These are phyloP conservation scores for Geotrichum citri-aurantii DNA, from an alignment of 1,139 yeast genomes.

Conservation along the genomic window DNA sequence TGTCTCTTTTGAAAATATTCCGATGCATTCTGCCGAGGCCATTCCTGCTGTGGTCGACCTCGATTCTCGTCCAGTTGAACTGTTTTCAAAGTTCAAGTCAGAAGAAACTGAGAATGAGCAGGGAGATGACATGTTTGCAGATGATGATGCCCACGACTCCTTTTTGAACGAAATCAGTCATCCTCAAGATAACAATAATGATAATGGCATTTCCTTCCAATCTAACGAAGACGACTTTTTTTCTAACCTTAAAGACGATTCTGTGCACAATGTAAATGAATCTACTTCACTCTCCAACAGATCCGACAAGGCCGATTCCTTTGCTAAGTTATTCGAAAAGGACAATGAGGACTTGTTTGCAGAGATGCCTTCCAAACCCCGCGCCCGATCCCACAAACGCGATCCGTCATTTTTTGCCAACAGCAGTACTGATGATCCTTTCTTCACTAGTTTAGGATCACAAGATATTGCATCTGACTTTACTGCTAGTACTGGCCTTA, in stretches of 20 bases:
- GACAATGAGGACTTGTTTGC: slow-evolving; percentile 4
- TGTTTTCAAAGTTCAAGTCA: not conserved
- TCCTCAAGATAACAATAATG: not conserved
- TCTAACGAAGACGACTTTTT: not conserved
- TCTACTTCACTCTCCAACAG: not conserved
- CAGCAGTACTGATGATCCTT: slow-evolving; percentile 8
- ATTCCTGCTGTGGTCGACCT: not conserved
- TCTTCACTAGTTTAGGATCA: slow-evolving; percentile 7
- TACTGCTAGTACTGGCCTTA: not conserved
- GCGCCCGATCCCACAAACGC: slow-evolving; percentile 4
- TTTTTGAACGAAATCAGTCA: not conserved
- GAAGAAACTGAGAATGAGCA: not conserved
- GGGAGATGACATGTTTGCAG: not conserved
- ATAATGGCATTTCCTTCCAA: not conserved
- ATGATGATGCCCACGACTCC: not conserved
- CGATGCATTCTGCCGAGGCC: not conserved
- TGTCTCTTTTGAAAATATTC: not conserved
- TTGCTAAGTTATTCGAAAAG: slow-evolving; percentile 3
- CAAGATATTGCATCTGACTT: not conserved
- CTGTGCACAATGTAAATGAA: not conserved
- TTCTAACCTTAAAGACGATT: not conserved
- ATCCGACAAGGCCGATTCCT: slow-evolving; percentile 4
- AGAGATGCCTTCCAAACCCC: not conserved
- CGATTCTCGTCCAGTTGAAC: not conserved
- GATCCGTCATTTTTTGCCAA: slow-evolving; percentile 7